Conservation (phyloP, 768 basidiomycete species). For the Tylopilus plumbeoviolaceoides region DNA sequence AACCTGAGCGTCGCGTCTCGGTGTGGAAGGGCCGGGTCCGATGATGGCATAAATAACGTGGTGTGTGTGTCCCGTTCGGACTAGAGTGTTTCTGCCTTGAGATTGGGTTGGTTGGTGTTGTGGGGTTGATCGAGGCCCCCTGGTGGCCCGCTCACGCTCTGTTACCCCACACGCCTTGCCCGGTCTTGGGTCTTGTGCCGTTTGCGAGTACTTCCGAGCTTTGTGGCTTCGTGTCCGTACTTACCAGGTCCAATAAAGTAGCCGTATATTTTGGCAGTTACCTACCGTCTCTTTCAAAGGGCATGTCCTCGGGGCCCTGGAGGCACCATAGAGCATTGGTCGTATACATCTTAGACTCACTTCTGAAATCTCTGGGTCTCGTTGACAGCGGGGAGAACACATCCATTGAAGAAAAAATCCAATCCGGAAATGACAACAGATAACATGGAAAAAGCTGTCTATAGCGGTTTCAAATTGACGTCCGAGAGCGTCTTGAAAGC, state of each 20-base stretch:
- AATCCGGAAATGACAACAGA: neutral
- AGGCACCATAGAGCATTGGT: neutral
- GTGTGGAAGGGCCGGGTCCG: neutral
- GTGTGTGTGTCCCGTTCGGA: neutral
- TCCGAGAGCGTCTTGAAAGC: constrained; percentile 87
- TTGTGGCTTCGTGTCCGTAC: constrained; percentile 16
- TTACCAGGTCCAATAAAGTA: constrained; percentile 23
- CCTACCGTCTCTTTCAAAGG: constrained; percentile 8
- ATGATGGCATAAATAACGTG: neutral
- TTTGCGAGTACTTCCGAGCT: constrained; percentile 15
- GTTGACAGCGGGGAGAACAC: neutral
- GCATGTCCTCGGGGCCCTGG: neutral
- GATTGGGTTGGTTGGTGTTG: constrained; percentile 3
- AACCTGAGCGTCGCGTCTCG: neutral
- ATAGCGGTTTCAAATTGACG: constrained; percentile 67
- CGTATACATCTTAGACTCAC: neutral
- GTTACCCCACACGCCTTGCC: neutral
- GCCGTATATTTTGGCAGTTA: constrained; percentile 14
- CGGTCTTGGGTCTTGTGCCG: constrained; percentile 17
- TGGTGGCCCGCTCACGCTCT: neutral
- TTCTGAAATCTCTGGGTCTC: too few species aligned
- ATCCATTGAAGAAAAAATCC: neutral
- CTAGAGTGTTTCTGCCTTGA: neutral
- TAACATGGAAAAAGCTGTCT: constrained; percentile 11
- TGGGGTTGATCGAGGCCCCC: neutral